Conservation (phyloP, 106 monocot species). For the Dactylorhiza incarnata region DNA sequence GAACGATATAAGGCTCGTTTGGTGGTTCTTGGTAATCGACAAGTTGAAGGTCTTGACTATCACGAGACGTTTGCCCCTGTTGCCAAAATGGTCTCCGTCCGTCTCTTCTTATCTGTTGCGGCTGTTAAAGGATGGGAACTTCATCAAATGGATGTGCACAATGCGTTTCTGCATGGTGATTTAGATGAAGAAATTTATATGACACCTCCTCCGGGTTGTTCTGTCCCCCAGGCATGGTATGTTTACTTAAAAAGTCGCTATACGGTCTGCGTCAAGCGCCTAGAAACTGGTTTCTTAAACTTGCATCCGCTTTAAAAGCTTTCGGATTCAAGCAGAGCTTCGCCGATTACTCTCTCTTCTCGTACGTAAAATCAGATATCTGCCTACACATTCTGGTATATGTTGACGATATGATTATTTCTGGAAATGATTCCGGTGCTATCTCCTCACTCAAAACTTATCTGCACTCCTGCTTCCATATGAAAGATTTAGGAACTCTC, state of each 20-base stretch:
- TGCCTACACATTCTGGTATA: too few relatives aligned
- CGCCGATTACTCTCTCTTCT: not conserved
- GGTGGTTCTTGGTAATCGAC: constrained; percentile 2
- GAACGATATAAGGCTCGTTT: not conserved
- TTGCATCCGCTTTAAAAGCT: not conserved
- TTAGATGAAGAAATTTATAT: constrained; percentile 6
- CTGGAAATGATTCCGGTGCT: too few relatives aligned
- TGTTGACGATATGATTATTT: too few relatives aligned
- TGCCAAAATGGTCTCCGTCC: too few relatives aligned
- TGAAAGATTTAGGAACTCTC: too few relatives aligned
- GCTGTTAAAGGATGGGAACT: constrained; percentile 10
- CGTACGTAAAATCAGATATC: not conserved
- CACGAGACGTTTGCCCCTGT: too few relatives aligned
- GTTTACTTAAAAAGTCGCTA: constrained; percentile 1
- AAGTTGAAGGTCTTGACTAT: not conserved
- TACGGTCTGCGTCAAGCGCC: constrained; percentile 6
- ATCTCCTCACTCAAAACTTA: too few relatives aligned
- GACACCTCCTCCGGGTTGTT: not conserved
- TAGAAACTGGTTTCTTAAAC: constrained; percentile 6
- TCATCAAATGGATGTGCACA: not conserved
- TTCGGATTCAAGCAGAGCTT: constrained; percentile 4
- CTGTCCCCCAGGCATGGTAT: not conserved
- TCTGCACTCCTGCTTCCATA: too few relatives aligned
- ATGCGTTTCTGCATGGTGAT: too few relatives aligned
- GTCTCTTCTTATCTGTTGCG: not conserved